Percentiles rank a stretch among this genome's conserved stretches.
Conservation (phyloP, 2,329 filamentous ascomycete species). For the Colletotrichum sp. region DNA sequence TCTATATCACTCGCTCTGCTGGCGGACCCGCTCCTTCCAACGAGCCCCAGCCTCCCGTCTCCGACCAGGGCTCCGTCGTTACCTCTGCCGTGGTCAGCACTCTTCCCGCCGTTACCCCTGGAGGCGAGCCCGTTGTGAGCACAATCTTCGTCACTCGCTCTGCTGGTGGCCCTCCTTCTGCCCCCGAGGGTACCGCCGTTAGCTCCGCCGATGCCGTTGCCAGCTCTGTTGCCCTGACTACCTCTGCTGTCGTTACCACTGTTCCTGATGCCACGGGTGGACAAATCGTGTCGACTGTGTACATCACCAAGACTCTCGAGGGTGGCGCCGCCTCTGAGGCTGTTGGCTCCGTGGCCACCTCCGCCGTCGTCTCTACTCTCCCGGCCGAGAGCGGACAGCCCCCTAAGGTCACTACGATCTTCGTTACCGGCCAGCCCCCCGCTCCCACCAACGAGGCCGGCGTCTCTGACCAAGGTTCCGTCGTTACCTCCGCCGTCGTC, state of each 20-base stretch:
- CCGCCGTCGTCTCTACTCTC: background rate
- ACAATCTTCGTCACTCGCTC: slow-evolving; percentile 1
- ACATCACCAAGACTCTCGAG: background rate
- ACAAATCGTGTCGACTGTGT: background rate
- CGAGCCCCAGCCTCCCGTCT: background rate
- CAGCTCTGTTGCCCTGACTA: background rate
- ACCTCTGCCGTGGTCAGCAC: slow-evolving; percentile 1
- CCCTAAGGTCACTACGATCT: background rate
- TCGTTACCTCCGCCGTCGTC: background rate
- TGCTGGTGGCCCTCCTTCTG: background rate
- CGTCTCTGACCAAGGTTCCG: background rate
- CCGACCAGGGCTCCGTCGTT: background rate
- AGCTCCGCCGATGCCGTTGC: background rate
- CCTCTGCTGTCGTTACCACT: slow-evolving; percentile 1
- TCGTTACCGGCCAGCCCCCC: background rate
- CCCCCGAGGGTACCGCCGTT: background rate
- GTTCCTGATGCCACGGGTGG: background rate
- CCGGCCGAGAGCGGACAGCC: slow-evolving; percentile 4
- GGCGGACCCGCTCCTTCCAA: background rate
- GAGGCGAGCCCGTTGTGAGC: background rate
- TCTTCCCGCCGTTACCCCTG: background rate
- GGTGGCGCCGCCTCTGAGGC: background rate
- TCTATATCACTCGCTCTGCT: slow-evolving; percentile 6
- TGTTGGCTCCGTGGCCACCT: background rate
- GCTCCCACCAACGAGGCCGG: background rate